Base-by-base conservation (phyloP, 169 alveolate genomes). In the Plasmodium gonderi region DNA sequence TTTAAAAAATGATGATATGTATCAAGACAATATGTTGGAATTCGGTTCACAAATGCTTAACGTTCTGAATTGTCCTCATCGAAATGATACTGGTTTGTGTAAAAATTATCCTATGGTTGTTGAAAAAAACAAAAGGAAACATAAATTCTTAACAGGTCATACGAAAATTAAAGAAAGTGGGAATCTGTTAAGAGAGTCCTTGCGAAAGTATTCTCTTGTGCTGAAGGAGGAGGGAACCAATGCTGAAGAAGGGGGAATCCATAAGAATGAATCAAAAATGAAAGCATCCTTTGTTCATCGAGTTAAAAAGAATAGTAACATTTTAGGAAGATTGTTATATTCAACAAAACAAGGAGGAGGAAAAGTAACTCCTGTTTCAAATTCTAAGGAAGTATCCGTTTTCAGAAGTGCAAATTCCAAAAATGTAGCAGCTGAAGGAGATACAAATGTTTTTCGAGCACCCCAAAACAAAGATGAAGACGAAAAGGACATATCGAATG, bases 1-100 rank as follows among this genome's bases (percentile, higher is more conserved):
- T 4, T 12, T 51, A 40, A 85, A 75, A 26, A 76, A 85, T 54
- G 79, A 74, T 75, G 72, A 72, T 75, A 60, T 75, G 5, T 75
- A 75, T 23, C 40, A 20, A 45, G 79, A 74, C 79, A 64, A 75
- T 38, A 75, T 47, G 8, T 29, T 85, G 12, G 45, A 44, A 26
- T 9, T 17, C 17, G 29, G 31, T 49, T 85, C 69, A 14, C 38
- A 72, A 11, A 47, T 36, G 40, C 64, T 72, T 38, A 45, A 60
- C 23, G 26, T 51, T 29, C 12, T 42, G 8, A 47, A 38, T 45
- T 44, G 40, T 54, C 3, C 60, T 5, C 72, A 76, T 14, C 7
- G 83, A 29, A 40, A 45, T 17, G 33, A 12, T 31, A 44, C 17
- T 44, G 26, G n/a, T 14, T 45, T 23, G 36, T 17, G n/a, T 0